Conservation (phyloP, 139 green algal genomes). For the Eudorina sp. region DNA sequence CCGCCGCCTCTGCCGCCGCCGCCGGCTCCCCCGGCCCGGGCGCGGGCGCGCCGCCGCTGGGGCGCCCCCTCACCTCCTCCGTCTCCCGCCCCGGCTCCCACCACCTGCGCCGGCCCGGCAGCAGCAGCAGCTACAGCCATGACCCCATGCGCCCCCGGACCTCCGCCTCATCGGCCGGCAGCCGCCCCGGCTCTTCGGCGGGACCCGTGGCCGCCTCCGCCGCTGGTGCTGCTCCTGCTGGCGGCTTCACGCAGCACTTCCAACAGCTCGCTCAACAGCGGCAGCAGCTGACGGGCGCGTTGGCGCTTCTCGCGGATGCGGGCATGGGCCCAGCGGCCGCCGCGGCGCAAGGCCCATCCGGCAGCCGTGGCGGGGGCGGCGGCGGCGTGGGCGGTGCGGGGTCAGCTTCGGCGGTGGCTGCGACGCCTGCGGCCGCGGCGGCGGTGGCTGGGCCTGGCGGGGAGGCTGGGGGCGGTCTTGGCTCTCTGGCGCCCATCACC, state of each 20-base stretch:
- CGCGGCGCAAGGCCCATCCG: neutral
- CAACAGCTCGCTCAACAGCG: neutral
- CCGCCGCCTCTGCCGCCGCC: neutral
- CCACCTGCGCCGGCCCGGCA: neutral
- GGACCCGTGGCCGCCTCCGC: too few relatives aligned
- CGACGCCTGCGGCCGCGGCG: neutral
- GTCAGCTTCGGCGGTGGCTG: neutral
- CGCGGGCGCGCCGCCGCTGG: neutral
- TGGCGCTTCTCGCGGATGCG: neutral
- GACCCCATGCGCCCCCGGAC: neutral
- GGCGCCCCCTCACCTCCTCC: neutral
- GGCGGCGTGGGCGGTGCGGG: neutral
- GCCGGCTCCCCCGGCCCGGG: neutral
- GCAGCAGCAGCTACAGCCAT: constrained; percentile 5
- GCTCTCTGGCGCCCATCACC: constrained; percentile 29
- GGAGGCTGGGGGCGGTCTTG: neutral
- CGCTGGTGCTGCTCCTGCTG: too few relatives aligned
- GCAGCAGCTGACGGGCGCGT: neutral
- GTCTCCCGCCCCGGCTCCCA: too few relatives aligned
- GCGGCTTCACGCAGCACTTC: neutral
- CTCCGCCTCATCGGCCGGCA: neutral
- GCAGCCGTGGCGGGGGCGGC: too few relatives aligned
- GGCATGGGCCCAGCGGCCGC: neutral
- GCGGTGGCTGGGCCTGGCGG: neutral
- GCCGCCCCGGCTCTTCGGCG: neutral